Evolutionary conservation across 371 early-diverging fungal genomes (phyloP), one percentile per base, ranked within the genome.

Genomic region (Haplosporangium sp.): DNA sequence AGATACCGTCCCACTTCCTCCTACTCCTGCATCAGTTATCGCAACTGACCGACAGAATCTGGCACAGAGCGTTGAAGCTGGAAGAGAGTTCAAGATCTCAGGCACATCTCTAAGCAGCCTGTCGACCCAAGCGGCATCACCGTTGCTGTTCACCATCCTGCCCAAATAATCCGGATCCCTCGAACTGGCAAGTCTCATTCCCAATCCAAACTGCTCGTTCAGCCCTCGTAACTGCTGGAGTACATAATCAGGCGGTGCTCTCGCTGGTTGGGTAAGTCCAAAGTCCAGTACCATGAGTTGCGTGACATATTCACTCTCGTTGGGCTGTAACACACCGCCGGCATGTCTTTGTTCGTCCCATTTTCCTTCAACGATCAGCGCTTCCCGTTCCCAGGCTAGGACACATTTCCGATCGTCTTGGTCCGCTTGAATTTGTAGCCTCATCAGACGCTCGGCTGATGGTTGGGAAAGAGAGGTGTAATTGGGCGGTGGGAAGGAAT

Each of bases 401-500:
- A 79, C 79, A 18, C 64, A 46, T 18, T 67, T 69, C 18, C 55
- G 55, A 47, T 79, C 79, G 13, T 55, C 53, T 51, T 72, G 79
- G 20, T 79, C 79, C 1, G 73, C 73, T 9, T 55, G 37, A 16
- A 72, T 64, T 8, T 65, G 47, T 13, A 55, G 20, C 12, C 79
- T 64, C 42, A 79, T 12, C 16, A 79, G 68, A 12, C 62, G 65
- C 55, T 79, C 79, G 5, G 79, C 64, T 5, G 79, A 72, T 20
- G 79, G 79, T 8, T 79, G 69, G 6, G 79, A 72, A 37, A 54
- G 64, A 12, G 79, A 72, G 0, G 79, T 72, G 38, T 79, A 79
- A 50, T 79, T 79, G 41, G 79, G 79, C 5, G 79, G 73, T 16
- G 79, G 79, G 55, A 79, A 79, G 7, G 79, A 64, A 37, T 72